Conservation (phyloP, 768 basidiomycete genomes). For the Trametes villosa region DNA sequence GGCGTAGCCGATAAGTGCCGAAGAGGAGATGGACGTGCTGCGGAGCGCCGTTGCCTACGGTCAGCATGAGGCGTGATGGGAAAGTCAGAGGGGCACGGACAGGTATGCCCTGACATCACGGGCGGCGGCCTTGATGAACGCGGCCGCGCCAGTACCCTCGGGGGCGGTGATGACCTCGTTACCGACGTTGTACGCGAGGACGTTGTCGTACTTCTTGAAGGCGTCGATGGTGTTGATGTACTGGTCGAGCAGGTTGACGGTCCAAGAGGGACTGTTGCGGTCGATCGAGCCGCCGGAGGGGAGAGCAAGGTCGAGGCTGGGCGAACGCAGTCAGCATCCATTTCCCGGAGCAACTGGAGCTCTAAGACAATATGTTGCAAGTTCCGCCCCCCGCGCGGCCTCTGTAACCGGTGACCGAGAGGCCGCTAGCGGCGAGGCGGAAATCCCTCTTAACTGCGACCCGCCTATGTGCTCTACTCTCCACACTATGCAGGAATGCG, state of each 20-base stretch:
- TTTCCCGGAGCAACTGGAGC: too few species aligned
- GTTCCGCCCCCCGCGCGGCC: too few species aligned
- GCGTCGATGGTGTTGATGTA: slow-evolving; percentile 79
- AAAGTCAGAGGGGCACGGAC: slow-evolving; percentile 43
- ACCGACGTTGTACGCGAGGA: slow-evolving; percentile 88
- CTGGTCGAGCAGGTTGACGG: slow-evolving; percentile 75
- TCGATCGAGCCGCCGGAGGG: slow-evolving; percentile 88
- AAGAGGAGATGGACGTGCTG: slow-evolving; percentile 66
- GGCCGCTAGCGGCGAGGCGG: too few species aligned
- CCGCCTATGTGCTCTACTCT: too few species aligned
- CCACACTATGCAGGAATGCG: background rate
- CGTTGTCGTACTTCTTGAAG: slow-evolving; percentile 87
- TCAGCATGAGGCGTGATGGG: background rate
- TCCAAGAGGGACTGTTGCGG: slow-evolving; percentile 74
- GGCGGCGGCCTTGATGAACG: slow-evolving; percentile 90
- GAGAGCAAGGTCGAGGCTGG: slow-evolving; percentile 83
- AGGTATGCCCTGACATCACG: slow-evolving; percentile 88
- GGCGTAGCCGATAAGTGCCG: slow-evolving; percentile 81
- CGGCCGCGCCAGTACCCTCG: slow-evolving; percentile 60
- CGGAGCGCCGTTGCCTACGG: slow-evolving; percentile 1
- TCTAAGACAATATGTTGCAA: too few species aligned
- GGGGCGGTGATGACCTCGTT: slow-evolving; percentile 78
- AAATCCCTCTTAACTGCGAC: too few species aligned
- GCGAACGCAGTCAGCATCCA: slow-evolving; percentile 10
- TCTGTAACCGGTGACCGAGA: too few species aligned